phyloP scores from a whole-genome alignment of 179 eudicot genomes.

The Pouteria campechiana region DNA sequence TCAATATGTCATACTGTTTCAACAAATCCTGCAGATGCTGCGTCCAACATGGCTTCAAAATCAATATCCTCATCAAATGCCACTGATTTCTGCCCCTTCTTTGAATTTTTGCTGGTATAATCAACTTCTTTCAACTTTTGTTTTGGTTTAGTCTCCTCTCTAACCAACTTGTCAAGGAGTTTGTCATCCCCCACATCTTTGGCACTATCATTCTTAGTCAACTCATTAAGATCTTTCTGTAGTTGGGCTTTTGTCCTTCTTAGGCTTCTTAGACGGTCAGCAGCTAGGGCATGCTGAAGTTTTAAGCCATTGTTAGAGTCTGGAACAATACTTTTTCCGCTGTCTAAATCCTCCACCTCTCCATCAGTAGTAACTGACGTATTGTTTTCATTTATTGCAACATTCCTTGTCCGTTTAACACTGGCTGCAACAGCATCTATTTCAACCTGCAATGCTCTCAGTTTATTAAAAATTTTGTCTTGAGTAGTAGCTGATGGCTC shows the following conservation, averaged over 20 bases:
- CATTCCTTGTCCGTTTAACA: conserved; percentile 45
- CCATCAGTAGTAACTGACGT: conserved; percentile 14
- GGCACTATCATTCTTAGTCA: conserved; percentile 22
- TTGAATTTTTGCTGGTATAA: conserved; percentile 27
- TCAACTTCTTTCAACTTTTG: conserved; percentile 38
- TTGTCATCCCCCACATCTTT: conserved; percentile 24
- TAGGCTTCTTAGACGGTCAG: conserved; percentile 75
- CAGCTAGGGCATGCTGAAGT: conserved; percentile 86
- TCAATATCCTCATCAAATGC: conserved; percentile 68
- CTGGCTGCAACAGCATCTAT: conserved; percentile 84
- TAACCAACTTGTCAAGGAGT: conserved; percentile 52
- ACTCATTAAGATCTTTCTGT: conserved; percentile 44
- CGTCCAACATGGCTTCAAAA: conserved; percentile 76
- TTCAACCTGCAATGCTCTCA: conserved; percentile 70
- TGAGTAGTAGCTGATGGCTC: conserved; percentile 27
- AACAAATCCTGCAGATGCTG: conserved; percentile 91
- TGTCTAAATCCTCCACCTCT: conserved; percentile 26
- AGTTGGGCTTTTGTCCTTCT: conserved; percentile 63
- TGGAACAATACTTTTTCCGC: conserved; percentile 18
- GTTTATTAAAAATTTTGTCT: conserved; percentile 51
- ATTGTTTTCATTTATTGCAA: conserved; percentile 27
- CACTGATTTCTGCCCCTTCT: conserved; percentile 49
- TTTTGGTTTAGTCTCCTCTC: conserved; percentile 51
- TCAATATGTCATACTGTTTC: conserved; percentile 54
- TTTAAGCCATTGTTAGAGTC: conserved; percentile 26